phyloP scores from a whole-genome alignment of 148 eudicot genomes.

The Diospyros kaki region DNA sequence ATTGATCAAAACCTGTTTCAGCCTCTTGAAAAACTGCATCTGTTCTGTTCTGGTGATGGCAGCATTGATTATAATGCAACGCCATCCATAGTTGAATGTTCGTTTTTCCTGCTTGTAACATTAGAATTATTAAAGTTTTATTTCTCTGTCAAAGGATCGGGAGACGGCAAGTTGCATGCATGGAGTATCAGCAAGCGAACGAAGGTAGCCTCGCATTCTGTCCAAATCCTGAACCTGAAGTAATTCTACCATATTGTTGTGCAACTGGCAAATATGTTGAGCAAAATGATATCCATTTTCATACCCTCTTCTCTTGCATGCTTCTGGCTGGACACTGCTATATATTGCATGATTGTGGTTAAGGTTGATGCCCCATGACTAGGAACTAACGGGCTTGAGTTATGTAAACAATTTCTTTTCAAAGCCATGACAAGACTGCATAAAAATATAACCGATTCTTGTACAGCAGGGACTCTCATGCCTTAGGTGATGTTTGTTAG shows the following conservation, averaged over 20 bases:
- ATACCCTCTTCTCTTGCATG: neutral
- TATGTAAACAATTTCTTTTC: too few species aligned
- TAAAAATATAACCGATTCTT: too few species aligned
- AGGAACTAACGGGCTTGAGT: too few species aligned
- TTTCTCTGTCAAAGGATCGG: slow-evolving; percentile 55
- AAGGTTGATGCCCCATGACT: too few species aligned
- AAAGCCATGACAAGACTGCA: too few species aligned
- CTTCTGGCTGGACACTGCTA: neutral
- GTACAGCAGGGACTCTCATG: too few species aligned
- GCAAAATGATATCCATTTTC: neutral
- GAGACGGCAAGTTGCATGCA: slow-evolving; percentile 85
- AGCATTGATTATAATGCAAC: neutral
- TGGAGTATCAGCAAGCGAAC: slow-evolving; percentile 58
- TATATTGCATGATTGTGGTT: too few species aligned
- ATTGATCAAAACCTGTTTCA: neutral
- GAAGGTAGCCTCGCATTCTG: slow-evolving; percentile 43
- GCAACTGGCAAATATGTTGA: neutral
- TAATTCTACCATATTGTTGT: neutral
- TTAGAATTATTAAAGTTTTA: slow-evolving; percentile 6
- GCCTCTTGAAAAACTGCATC: neutral
- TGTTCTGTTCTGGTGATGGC: neutral
- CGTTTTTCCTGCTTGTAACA: neutral
- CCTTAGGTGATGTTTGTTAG: too few species aligned
- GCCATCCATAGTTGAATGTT: neutral
- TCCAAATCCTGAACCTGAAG: neutral